phyloP scores from a whole-genome alignment of 2,329 filamentous ascomycete species.

The Calonectria naviculata region DNA sequence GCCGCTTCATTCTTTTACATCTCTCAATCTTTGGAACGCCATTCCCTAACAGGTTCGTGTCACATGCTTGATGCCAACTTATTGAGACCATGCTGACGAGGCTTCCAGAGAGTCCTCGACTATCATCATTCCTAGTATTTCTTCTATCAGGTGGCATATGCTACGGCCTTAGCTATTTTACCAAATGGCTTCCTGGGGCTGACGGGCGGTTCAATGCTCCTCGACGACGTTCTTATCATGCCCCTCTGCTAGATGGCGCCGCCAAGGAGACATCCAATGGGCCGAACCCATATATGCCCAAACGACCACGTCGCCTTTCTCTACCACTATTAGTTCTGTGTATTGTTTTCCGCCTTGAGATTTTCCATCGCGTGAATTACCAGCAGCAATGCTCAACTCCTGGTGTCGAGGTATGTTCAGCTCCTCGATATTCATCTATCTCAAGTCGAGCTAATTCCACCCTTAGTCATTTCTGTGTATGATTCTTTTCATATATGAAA shows the following conservation, averaged over 20 bases:
- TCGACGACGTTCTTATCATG: conserved; percentile 26
- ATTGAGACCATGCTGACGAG: conserved; percentile 21
- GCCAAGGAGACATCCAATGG: conserved; percentile 45
- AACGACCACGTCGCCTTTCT: conserved; percentile 59
- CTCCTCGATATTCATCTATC: background rate
- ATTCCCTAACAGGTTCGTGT: conserved; percentile 59
- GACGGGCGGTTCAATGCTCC: conserved; percentile 57
- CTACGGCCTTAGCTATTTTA: conserved; percentile 54
- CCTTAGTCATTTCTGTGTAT: conserved; percentile 59
- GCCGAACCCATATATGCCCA: conserved; percentile 50
- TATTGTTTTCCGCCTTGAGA: conserved; percentile 59
- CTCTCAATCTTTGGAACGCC: conserved; percentile 56
- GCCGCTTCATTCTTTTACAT: conserved; percentile 61
- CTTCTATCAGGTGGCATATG: conserved; percentile 56
- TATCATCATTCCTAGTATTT: conserved; percentile 60
- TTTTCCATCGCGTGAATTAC: conserved; percentile 57
- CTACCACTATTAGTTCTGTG: conserved; percentile 56
- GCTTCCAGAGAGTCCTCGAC: conserved; percentile 57
- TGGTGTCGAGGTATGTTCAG: conserved; percentile 57
- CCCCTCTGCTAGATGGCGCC: conserved; percentile 33
- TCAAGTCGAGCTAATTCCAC: conserved; percentile 14
- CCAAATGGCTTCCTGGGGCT: conserved; percentile 58
- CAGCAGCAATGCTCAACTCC: conserved; percentile 62
- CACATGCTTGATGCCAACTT: background rate
- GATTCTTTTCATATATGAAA: conserved; percentile 57